These are phyloP conservation scores for Lachnellula occidentalis DNA, from an alignment of 2,329 filamentous ascomycete genomes.

Conservation along the genomic window DNA sequence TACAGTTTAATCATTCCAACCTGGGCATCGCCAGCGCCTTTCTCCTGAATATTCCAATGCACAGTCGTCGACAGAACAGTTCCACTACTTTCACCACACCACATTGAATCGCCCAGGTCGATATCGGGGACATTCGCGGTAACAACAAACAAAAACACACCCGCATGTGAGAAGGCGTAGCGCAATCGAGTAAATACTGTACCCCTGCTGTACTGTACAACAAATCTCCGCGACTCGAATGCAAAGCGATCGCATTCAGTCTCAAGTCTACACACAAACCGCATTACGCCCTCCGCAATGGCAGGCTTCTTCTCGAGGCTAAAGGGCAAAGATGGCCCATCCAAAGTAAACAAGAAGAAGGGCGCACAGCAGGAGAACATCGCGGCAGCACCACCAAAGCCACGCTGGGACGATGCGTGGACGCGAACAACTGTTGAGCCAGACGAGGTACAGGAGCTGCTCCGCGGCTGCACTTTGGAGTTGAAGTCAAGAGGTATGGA, in stretches of 20 bases:
- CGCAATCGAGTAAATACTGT: no score
- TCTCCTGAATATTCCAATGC: no score
- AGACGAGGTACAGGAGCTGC: slow-evolving; percentile 84
- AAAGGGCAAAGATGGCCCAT: slow-evolving; percentile 67
- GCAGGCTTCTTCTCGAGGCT: slow-evolving; percentile 31
- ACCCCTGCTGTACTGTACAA: no score
- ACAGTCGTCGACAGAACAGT: no score
- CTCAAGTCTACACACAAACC: not conserved
- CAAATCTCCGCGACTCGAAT: not conserved
- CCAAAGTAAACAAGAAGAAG: slow-evolving; percentile 58
- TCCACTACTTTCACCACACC: no score
- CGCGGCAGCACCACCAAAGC: slow-evolving; percentile 55
- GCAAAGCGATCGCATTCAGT: not conserved
- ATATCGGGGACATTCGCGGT: no score
- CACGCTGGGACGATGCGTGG: slow-evolving; percentile 85
- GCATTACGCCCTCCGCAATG: slow-evolving; percentile 17
- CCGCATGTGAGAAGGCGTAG: no score
- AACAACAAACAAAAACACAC: not conserved
- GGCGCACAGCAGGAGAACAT: slow-evolving; percentile 45
- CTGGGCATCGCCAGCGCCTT: no score
- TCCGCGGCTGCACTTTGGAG: slow-evolving; percentile 80
- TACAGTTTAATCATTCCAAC: no score
- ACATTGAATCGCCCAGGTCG: no score
- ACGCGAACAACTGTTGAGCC: slow-evolving; percentile 74
- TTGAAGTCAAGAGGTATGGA: slow-evolving; percentile 88